Percentiles rank a stretch among this genome's conserved stretches.
phyloP scores from a whole-genome alignment of 1,139 yeast species.

The Magnusiomyces magnusii region DNA sequence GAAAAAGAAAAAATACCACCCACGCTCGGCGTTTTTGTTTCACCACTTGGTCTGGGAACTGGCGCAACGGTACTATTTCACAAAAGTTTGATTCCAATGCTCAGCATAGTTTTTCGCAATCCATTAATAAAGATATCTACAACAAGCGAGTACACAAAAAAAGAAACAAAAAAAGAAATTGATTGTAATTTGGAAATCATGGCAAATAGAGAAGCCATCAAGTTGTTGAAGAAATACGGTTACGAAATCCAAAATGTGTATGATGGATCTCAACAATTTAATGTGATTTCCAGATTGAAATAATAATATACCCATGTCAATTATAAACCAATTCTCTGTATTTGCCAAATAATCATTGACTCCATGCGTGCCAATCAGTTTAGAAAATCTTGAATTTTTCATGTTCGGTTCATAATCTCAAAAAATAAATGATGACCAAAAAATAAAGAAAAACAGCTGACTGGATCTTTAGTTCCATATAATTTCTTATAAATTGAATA shows the following conservation, averaged over 20 bases:
- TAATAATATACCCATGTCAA: too few relatives aligned
- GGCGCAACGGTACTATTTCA: neutral
- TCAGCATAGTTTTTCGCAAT: neutral
- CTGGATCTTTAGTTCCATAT: too few relatives aligned
- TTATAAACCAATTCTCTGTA: too few relatives aligned
- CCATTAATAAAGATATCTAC: neutral
- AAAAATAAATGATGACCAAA: too few relatives aligned
- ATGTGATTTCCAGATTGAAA: neutral
- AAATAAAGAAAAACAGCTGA: too few relatives aligned
- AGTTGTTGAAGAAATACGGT: neutral
- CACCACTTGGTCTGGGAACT: neutral
- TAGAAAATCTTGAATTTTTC: too few relatives aligned
- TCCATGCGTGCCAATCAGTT: too few relatives aligned
- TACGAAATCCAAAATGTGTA: neutral
- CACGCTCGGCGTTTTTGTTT: neutral
- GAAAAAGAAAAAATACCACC: neutral
- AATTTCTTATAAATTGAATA: too few relatives aligned
- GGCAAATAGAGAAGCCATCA: neutral
- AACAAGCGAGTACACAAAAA: neutral
- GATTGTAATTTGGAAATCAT: neutral
- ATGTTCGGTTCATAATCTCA: too few relatives aligned
- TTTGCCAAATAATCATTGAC: too few relatives aligned
- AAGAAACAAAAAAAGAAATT: neutral
- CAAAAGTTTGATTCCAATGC: neutral
- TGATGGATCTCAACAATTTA: neutral